Evolutionary conservation across 257 asterid genomes (phyloP), one percentile per base, ranked within the genome.

Genomic region (Nicotiana benthamiana): DNA sequence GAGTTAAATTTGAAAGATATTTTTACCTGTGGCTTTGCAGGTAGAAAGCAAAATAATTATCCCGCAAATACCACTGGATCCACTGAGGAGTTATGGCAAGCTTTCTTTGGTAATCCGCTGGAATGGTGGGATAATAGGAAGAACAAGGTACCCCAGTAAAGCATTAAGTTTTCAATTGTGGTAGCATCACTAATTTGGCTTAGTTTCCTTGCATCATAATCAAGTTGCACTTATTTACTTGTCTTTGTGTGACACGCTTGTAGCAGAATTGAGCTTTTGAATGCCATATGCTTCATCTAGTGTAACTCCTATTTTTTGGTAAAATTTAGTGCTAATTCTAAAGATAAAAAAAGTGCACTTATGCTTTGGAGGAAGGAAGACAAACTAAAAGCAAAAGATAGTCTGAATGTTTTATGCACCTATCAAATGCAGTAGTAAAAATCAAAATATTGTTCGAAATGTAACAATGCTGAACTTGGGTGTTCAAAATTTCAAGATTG

Each of bases 41-140:
- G 92, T 72, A 91, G 81, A 81, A 92, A 83, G 85, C 94, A 88
- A 84, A 86, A 68, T 67, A 75, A 80, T 66, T 52, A 68, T 52
- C 70, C 91, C n/a, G 64, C 90, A 68, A 93, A 87, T 84, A 85
- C 89, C 66, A 87, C 94, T 65, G 97, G 92, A 79, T 81, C 97
- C n/a, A 80, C 80, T 0, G 99, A 93, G 86, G 93, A 92, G 89
- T 91, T 95, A 75, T 95, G 99, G 98, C 99, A 95, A 84, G 99
- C 99, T 60, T 95, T 89, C 89, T 95, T 95, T 88, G 98, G 92
- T 75, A 92, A 90, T 88, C 98, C 99, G 26, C 26, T 75, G 70
- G 99, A 95, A 83, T 95, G 99, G 99, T 95, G 99, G 99, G 99
- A 95, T 87, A 93, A 95, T 85, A 88, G 98, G 89, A 95, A 89